These are phyloP conservation scores for Whalleya microplaca DNA, from an alignment of 2,329 filamentous ascomycete species.

Conservation along the genomic window DNA sequence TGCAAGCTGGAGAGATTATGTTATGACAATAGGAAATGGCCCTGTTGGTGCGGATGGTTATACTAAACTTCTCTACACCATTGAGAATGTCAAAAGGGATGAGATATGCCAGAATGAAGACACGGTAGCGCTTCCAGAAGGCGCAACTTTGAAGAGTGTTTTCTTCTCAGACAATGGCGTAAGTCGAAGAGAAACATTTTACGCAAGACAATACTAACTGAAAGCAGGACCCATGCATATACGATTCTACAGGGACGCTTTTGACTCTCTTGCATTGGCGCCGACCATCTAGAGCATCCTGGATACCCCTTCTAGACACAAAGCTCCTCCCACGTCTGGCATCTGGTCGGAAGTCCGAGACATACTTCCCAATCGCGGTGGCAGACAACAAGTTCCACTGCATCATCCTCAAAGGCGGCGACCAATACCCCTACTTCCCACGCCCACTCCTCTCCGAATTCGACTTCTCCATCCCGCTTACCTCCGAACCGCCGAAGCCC, in stretches of 20 bases:
- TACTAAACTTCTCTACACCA: slow-evolving; percentile 82
- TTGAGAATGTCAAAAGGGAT: slow-evolving; percentile 92
- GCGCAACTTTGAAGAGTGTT: slow-evolving; percentile 74
- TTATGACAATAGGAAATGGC: slow-evolving; percentile 95
- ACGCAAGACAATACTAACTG: slow-evolving; percentile 23
- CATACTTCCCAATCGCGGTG: slow-evolving; percentile 94
- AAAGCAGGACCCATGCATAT: slow-evolving; percentile 85
- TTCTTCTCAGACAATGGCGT: slow-evolving; percentile 94
- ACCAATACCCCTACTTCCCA: slow-evolving; percentile 91
- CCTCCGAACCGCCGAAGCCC: slow-evolving; percentile 52
- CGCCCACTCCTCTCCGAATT: slow-evolving; percentile 90
- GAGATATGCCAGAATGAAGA: slow-evolving; percentile 96
- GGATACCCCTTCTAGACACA: slow-evolving; percentile 93
- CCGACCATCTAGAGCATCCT: slow-evolving; percentile 78
- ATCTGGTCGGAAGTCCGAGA: slow-evolving; percentile 82
- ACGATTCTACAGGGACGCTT: slow-evolving; percentile 88
- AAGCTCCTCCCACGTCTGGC: slow-evolving; percentile 80
- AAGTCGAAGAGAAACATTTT: slow-evolving; percentile 41
- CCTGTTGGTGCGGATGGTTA: slow-evolving; percentile 78
- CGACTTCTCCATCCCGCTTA: slow-evolving; percentile 83
- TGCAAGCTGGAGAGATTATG: slow-evolving; percentile 91
- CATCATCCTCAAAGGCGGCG: slow-evolving; percentile 96
- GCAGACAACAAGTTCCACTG: slow-evolving; percentile 93
- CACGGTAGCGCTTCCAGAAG: slow-evolving; percentile 79
- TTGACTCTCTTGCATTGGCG: slow-evolving; percentile 92